phyloP scores from a whole-genome alignment of 2,329 filamentous ascomycete genomes.

The Tolypocladium capitatum region DNA sequence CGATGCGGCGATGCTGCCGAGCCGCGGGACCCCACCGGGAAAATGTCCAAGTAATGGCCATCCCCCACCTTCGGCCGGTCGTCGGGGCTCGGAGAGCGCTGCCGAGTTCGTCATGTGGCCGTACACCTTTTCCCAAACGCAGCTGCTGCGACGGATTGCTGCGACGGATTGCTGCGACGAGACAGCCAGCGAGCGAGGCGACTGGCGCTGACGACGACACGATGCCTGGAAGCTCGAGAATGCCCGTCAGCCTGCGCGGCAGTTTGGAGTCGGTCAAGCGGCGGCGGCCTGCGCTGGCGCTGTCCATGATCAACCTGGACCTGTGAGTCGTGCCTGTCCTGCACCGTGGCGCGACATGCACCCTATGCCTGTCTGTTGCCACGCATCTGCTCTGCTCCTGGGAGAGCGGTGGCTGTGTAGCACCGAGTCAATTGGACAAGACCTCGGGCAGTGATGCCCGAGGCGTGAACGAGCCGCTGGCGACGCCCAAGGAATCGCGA shows the following conservation, averaged over 20 bases:
- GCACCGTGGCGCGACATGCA: not conserved
- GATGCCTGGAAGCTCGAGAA: conserved; percentile 55
- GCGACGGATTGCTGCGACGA: not conserved
- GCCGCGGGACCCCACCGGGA: conserved; percentile 11
- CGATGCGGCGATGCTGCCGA: not conserved
- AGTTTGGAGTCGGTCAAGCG: conserved; percentile 49
- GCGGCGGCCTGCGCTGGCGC: conserved; percentile 38
- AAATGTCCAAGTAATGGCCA: conserved; percentile 19
- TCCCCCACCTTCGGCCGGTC: conserved; percentile 10
- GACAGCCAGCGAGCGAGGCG: not conserved
- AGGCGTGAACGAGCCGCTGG: too few species aligned
- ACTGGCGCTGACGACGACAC: conserved; percentile 7
- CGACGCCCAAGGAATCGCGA: not conserved
- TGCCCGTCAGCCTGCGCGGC: conserved; percentile 58
- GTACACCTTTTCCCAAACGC: not conserved
- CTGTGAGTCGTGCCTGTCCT: conserved; percentile 37
- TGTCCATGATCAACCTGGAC: conserved; percentile 52
- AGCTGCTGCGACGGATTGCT: not conserved
- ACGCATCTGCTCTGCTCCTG: not conserved
- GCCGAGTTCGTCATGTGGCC: not conserved
- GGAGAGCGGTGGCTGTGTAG: not conserved
- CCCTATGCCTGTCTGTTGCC: not conserved
- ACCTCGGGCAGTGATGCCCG: not conserved
- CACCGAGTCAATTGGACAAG: not conserved
- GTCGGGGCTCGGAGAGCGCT: not conserved